Conservation (phyloP, 495 filamentous ascomycete species). For the Ramalina peruviana region DNA sequence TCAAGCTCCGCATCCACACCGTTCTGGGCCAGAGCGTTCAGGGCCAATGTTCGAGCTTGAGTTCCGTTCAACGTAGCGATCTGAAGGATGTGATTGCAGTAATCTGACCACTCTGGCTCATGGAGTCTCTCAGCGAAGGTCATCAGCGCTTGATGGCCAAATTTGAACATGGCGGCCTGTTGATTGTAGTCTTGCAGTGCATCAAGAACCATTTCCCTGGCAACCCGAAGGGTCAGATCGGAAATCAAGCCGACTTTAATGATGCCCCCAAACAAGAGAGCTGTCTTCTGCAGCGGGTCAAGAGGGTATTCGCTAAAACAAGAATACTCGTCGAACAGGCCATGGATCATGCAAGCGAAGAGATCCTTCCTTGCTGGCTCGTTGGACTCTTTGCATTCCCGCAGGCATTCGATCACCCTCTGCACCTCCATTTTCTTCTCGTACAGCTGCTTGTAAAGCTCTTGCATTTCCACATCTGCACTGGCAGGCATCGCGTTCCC, state of each 20-base stretch:
- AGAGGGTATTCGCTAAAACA: constrained; percentile 91
- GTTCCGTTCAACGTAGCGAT: constrained; percentile 73
- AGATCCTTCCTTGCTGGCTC: constrained; percentile 79
- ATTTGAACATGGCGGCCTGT: constrained; percentile 90
- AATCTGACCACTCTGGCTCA: constrained; percentile 66
- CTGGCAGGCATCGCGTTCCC: constrained; percentile 64
- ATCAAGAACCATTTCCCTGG: constrained; percentile 89
- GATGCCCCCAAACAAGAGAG: constrained; percentile 92
- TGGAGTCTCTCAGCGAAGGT: constrained; percentile 68
- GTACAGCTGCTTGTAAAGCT: constrained; percentile 94
- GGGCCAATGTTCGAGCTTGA: constrained; percentile 65
- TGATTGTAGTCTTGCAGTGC: constrained; percentile 70
- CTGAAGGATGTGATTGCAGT: constrained; percentile 68
- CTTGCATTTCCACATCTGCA: constrained; percentile 84
- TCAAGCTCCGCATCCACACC: constrained; percentile 25
- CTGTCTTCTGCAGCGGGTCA: constrained; percentile 85
- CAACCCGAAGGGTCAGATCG: constrained; percentile 79
- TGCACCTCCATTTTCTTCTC: constrained; percentile 69
- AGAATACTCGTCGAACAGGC: constrained; percentile 91
- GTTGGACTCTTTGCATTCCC: constrained; percentile 69
- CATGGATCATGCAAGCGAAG: constrained; percentile 97
- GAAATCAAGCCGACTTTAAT: constrained; percentile 85
- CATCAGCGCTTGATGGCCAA: constrained; percentile 90
- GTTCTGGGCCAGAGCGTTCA: constrained; percentile 61
- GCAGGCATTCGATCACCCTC: constrained; percentile 66